Base-by-base conservation (phyloP, 2,329 filamentous ascomycete genomes). In the Aschersonia sp. region DNA sequence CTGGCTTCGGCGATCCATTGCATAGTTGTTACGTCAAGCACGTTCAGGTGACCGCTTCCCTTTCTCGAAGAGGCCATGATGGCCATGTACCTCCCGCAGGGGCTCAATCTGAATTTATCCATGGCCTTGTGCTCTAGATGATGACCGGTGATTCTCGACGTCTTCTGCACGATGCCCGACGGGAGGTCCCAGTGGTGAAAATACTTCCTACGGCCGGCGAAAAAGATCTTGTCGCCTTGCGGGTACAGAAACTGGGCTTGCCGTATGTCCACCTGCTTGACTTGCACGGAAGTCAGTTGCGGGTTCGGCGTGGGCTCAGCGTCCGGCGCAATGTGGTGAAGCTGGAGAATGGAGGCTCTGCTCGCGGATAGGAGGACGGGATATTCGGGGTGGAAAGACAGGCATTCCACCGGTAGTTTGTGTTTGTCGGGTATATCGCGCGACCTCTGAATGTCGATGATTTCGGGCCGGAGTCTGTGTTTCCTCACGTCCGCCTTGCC, bases 121-220 rank as follows among this genome's bases (percentile, higher is more conserved):
- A 96, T 96, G 41, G 78, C 84, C 57, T 82, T 84, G 64, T 96
- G 89, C 64, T 94, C 87, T 48, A 85, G 75, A 54, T 82, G 73
- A 55, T 89, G 83, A 52, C 89, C 79, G 59, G 84, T 77, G 50
- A 92, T 70, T 61, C 84, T 74, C 55, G 78, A 80, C 43, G 94
- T 77, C 66, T 94, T 95, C 58, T 91, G 84, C 45, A 98, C 80
- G 9, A 74, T 71, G 43, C 92, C 92, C 0, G 84, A 82, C 43
- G 83, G 72, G 30, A 98, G 75, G 58, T 97, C 83, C 92, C 92
- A 98, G 54, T 84, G 82, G 66, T 97, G 92, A 65, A 97, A 96
- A 70, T 89, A 97, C 53, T 82, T 82, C 45, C 92, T 80, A 38
- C 91, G 83, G 40, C 89, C 89, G 20, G 89, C 85, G 51, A 96